These are phyloP conservation scores for Myxozyma neotropica DNA, from an alignment of 805 yeast species.

Conservation along the genomic window DNA sequence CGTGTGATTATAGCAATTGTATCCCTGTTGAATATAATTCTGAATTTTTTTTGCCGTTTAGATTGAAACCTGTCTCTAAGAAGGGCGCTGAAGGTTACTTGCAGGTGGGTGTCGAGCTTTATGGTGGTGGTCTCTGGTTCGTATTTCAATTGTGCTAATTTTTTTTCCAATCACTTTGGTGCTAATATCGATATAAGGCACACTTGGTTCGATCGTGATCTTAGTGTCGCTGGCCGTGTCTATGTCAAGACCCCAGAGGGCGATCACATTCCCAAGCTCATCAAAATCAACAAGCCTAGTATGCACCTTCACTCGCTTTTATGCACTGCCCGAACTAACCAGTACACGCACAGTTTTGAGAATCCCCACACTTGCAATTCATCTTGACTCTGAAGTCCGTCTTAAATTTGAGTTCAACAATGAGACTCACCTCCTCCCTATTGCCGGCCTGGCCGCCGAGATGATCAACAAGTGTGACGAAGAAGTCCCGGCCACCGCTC, in stretches of 20 bases:
- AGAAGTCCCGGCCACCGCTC: constrained; percentile 28
- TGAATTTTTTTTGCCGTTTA: background rate
- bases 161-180: too few relatives aligned
- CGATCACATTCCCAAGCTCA: constrained; percentile 59
- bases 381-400: constrained; percentile 75
- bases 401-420: constrained; percentile 83
- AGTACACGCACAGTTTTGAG: too few relatives aligned
- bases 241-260: constrained; percentile 55
- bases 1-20: constrained; percentile 9
- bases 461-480: constrained; percentile 43
- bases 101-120: constrained; percentile 90
- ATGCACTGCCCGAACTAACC: too few relatives aligned
- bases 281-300: constrained; percentile 76
- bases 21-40: background rate
- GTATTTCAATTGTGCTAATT: background rate
- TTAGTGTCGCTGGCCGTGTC: constrained; percentile 89
- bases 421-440: constrained; percentile 83
- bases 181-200: constrained; percentile 47
- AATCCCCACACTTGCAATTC: constrained; percentile 94
- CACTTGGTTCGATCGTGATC: constrained; percentile 95
- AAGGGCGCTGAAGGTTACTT: constrained; percentile 70
- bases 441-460: constrained; percentile 63
- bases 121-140: constrained; percentile 90
- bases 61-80: constrained; percentile 83
- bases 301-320: background rate